Evolutionary conservation across 2,329 filamentous ascomycete species (phyloP).

Genomic region (Ophiostoma sp.): DNA sequence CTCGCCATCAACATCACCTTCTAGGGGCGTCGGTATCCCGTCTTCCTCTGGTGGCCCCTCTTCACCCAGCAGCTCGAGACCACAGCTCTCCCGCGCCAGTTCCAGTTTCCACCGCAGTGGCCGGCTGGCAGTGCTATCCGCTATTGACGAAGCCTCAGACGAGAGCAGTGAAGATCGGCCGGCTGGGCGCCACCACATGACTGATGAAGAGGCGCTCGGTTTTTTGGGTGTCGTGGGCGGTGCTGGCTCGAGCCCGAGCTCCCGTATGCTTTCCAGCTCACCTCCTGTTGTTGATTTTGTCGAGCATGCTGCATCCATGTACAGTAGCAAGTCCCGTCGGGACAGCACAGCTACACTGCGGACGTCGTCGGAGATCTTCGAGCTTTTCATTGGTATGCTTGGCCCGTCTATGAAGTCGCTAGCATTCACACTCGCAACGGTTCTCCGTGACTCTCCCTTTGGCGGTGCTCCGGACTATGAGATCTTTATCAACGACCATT

Average conservation of each 20-base stretch:
- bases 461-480: slow-evolving; percentile 59
- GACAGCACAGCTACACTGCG: slow-evolving; percentile 37
- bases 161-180: slow-evolving; percentile 46
- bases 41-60: not conserved
- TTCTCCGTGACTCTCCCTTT: slow-evolving; percentile 83
- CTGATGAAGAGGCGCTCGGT: slow-evolving; percentile 7
- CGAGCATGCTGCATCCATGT: slow-evolving; percentile 14
- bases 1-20: slow-evolving; percentile 33
- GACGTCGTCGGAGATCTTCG: slow-evolving; percentile 78
- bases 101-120: slow-evolving; percentile 38
- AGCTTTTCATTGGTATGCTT: slow-evolving; percentile 79
- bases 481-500: slow-evolving; percentile 72
- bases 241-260: not conserved
- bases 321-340: slow-evolving; percentile 26
- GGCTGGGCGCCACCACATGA: slow-evolving; percentile 2
- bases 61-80: slow-evolving; percentile 16
- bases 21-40: not conserved
- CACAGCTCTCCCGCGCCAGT: slow-evolving; percentile 29
- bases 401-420: slow-evolving; percentile 95
- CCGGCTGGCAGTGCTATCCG: slow-evolving; percentile 46
- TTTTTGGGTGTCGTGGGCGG: not conserved
- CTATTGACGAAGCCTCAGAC: slow-evolving; percentile 59
- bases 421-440: slow-evolving; percentile 83
- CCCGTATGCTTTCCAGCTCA: not conserved
- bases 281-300: slow-evolving; percentile 1